These are phyloP conservation scores for Sporothrix pallida DNA, from an alignment of 2,329 filamentous ascomycete genomes.

Conservation along the genomic window DNA sequence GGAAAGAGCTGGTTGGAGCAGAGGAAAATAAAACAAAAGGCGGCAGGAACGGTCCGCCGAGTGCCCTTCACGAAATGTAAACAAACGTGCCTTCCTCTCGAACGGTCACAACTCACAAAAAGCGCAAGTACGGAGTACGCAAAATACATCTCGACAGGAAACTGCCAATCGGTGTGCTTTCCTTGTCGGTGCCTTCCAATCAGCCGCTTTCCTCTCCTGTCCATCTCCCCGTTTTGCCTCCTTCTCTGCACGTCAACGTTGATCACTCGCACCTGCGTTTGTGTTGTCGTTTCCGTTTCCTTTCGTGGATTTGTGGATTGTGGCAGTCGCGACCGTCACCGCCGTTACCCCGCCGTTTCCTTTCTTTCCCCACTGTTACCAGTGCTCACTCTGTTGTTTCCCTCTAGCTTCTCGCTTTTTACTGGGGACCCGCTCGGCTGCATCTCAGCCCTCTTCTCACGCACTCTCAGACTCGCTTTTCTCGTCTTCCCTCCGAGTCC, in stretches of 20 bases:
- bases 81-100: not conserved
- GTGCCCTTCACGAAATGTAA: not conserved
- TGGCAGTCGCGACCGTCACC: slow-evolving; percentile 16
- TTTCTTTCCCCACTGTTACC: slow-evolving; percentile 21
- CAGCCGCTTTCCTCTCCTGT: not conserved
- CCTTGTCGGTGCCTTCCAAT: not conserved
- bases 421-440: not conserved
- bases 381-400: not conserved
- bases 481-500: not conserved
- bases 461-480: not conserved
- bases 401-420: not conserved
- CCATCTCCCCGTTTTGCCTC: not conserved
- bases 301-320: not conserved
- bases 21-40: not conserved
- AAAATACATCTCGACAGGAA: not conserved
- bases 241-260: slow-evolving; percentile 22
- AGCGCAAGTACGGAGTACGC: not conserved
- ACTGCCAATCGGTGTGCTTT: not conserved
- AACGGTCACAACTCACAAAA: not conserved
- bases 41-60: slow-evolving; percentile 20
- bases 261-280: not conserved
- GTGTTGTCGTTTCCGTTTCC: not conserved
- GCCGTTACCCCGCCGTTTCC: slow-evolving; percentile 30
- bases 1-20: not conserved
- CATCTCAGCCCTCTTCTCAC: slow-evolving; percentile 23